Percentiles rank a stretch among this genome's conserved stretches.
Conservation (phyloP, 768 basidiomycete species). For the Auricularia cornea region DNA sequence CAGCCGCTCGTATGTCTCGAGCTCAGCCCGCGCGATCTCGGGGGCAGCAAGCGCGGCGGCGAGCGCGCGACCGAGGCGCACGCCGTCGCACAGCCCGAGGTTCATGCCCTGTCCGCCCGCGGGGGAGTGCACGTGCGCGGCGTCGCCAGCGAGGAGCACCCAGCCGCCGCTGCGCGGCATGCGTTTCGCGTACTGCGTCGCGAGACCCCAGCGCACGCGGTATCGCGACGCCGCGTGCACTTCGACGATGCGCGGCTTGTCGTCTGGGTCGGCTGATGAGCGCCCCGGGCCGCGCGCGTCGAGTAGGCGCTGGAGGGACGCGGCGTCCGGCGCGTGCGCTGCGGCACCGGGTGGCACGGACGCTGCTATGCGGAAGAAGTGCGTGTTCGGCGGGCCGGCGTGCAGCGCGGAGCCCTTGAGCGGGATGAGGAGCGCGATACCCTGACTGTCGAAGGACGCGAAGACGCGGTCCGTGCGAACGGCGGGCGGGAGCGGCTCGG, state of each 20-base stretch:
- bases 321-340: conserved; percentile 1
- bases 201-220: conserved; percentile 5
- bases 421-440: conserved; percentile 29
- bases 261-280: neutral
- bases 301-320: conserved; percentile 2
- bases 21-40: conserved; percentile 19
- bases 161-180: neutral
- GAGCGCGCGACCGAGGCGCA: conserved; percentile 37
- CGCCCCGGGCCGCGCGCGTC: neutral
- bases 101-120: conserved; percentile 53
- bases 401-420: conserved; percentile 4
- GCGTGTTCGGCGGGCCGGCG: neutral
- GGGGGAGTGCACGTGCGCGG: conserved; percentile 48
- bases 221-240: conserved; percentile 5
- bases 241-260: neutral
- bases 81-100: conserved; percentile 45
- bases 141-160: conserved; percentile 32
- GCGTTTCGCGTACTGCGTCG: conserved; percentile 1
- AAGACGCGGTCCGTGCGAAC: conserved; percentile 18
- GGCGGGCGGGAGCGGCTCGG: conserved; percentile 16
- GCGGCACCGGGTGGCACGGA: neutral
- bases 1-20: conserved; percentile 27
- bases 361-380: neutral
- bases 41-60: conserved; percentile 9
- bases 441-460: conserved; percentile 16